Conservation (phyloP, 495 filamentous ascomycete species). For the Cetradonia linearis region DNA sequence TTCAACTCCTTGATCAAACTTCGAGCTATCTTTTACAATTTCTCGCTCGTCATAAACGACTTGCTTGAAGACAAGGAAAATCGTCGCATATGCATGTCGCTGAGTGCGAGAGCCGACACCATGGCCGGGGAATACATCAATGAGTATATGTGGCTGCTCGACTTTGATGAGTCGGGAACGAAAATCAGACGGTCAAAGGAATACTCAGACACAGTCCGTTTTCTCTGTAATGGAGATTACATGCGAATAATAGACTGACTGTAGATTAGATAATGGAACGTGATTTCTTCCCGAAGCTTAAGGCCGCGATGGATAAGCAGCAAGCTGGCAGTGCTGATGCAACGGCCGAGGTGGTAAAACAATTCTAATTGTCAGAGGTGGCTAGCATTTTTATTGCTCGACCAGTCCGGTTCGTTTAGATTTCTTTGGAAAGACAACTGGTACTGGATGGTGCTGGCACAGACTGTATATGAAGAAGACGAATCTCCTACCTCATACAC, state of each 20-base stretch:
- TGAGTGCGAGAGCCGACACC: conserved; percentile 25
- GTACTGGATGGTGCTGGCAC: neutral
- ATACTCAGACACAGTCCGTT: conserved; percentile 30
- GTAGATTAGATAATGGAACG: conserved; percentile 21
- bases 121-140: conserved; percentile 23
- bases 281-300: conserved; percentile 30
- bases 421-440: neutral
- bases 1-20: conserved; percentile 16
- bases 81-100: conserved; percentile 20
- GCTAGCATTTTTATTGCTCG: neutral
- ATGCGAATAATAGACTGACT: neutral
- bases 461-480: neutral
- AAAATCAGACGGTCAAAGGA: conserved; percentile 30
- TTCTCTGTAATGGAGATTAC: neutral
- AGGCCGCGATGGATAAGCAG: conserved; percentile 22
- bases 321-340: neutral
- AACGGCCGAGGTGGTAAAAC: neutral
- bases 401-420: neutral
- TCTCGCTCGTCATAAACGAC: conserved; percentile 22
- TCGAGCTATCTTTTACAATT: conserved; percentile 22
- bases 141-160: conserved; percentile 37
- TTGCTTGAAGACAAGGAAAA: conserved; percentile 22
- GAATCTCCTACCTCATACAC: neutral
- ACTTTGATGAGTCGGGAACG: conserved; percentile 30
- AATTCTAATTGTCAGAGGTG: neutral